phyloP scores from a whole-genome alignment of 2,329 filamentous ascomycete genomes.

The Pyrenophora graminea region DNA sequence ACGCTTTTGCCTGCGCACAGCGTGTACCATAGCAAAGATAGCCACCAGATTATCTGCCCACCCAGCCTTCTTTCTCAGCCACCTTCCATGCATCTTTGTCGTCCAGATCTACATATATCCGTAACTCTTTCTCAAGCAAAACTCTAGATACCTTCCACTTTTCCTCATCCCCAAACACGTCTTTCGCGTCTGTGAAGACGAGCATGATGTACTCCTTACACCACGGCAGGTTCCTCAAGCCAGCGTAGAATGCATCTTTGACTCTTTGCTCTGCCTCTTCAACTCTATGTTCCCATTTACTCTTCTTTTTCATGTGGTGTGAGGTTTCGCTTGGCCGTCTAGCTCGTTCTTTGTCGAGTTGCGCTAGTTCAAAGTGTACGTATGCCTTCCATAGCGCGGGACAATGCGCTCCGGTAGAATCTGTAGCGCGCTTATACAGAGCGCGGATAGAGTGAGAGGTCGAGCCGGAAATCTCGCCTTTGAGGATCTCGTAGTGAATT shows the following conservation, averaged over 20 bases:
- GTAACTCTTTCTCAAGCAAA: slow-evolving; percentile 64
- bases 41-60: neutral
- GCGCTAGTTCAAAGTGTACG: slow-evolving; percentile 37
- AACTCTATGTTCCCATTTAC: slow-evolving; percentile 20
- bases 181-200: slow-evolving; percentile 53
- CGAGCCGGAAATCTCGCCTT: slow-evolving; percentile 46
- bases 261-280: slow-evolving; percentile 47
- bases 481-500: slow-evolving; percentile 59
- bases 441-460: slow-evolving; percentile 60
- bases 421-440: slow-evolving; percentile 59
- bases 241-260: slow-evolving; percentile 60
- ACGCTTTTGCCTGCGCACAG: neutral
- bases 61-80: neutral
- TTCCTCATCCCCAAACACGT: slow-evolving; percentile 52
- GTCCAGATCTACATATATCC: slow-evolving; percentile 59
- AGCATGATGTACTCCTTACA: slow-evolving; percentile 63
- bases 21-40: no score
- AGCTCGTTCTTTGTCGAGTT: slow-evolving; percentile 19
- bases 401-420: slow-evolving; percentile 35
- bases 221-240: slow-evolving; percentile 64
- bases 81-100: neutral
- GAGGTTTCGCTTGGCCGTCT: slow-evolving; percentile 12
- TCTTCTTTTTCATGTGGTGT: slow-evolving; percentile 25
- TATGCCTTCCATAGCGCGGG: slow-evolving; percentile 39
- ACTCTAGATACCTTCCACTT: slow-evolving; percentile 59